Conservation (phyloP, 441 rosid genomes). For the Croton setiger region DNA sequence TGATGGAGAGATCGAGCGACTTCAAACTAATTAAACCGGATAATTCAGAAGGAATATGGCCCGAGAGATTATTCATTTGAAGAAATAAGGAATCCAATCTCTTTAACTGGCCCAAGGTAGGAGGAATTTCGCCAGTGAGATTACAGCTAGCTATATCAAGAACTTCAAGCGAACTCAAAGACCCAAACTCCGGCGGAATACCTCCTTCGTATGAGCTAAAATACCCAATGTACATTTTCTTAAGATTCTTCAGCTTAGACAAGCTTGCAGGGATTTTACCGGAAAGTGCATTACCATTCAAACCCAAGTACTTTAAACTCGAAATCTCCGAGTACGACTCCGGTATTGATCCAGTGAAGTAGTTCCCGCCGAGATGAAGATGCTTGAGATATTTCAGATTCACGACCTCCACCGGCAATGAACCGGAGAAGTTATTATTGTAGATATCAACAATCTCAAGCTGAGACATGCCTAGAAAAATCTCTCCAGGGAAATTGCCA, state of each 20-base stretch:
- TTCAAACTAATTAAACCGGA: constrained; percentile 55
- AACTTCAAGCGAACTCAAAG: constrained; percentile 38
- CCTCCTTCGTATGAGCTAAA: constrained; percentile 51
- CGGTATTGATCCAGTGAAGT: constrained; percentile 66
- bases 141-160: constrained; percentile 68
- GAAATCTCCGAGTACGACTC: constrained; percentile 56
- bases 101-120: constrained; percentile 49
- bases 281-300: constrained; percentile 51
- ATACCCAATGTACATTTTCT: constrained; percentile 54
- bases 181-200: constrained; percentile 76
- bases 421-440: constrained; percentile 65
- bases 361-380: constrained; percentile 69
- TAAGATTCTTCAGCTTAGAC: constrained; percentile 52
- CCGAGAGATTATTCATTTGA: constrained; percentile 61
- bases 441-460: constrained; percentile 65
- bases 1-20: constrained; percentile 70
- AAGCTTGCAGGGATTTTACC: constrained; percentile 57
- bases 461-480: constrained; percentile 40
- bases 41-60: constrained; percentile 59
- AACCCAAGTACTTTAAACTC: constrained; percentile 60
- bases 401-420: constrained; percentile 45
- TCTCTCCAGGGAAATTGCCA: constrained; percentile 57
- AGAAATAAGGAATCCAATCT: constrained; percentile 62
- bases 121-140: constrained; percentile 73
- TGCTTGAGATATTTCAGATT: constrained; percentile 49